These are phyloP conservation scores for Lyophyllum semitale DNA, from an alignment of 768 basidiomycete species.

Conservation along the genomic window DNA sequence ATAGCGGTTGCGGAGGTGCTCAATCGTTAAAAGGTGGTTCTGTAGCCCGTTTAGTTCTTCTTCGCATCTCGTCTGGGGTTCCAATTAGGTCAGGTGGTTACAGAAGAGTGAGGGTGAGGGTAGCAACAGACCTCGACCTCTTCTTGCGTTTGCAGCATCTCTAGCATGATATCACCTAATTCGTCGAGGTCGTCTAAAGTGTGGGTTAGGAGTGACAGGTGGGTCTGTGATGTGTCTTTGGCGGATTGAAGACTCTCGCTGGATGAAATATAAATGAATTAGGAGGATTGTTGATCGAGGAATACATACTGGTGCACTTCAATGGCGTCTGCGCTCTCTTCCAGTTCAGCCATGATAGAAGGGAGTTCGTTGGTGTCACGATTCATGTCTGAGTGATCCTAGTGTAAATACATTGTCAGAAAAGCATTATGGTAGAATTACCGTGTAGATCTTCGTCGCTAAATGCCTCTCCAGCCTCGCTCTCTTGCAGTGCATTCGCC, in stretches of 20 bases:
- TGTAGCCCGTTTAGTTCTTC: constrained; percentile 58
- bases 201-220: constrained; percentile 48
- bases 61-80: constrained; percentile 47
- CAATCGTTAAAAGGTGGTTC: constrained; percentile 60
- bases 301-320: constrained; percentile 56
- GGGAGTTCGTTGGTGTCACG: constrained; percentile 80
- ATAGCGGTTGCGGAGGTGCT: constrained; percentile 66
- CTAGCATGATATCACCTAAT: constrained; percentile 76
- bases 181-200: constrained; percentile 71
- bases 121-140: constrained; percentile 56
- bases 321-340: constrained; percentile 56
- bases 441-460: constrained; percentile 72
- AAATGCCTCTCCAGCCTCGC: constrained; percentile 68
- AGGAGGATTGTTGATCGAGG: background rate
- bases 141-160: constrained; percentile 74
- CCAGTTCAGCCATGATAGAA: constrained; percentile 71
- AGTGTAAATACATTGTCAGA: background rate
- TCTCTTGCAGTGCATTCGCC: constrained; percentile 64
- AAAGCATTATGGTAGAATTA: constrained; percentile 24
- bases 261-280: background rate
- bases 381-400: constrained; percentile 62
- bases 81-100: background rate
- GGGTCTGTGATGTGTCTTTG: constrained; percentile 44
- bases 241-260: constrained; percentile 54
- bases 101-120: background rate